These are phyloP conservation scores for Fusarium solani-melongenae DNA, from an alignment of 2,329 filamentous ascomycete genomes.

Conservation along the genomic window DNA sequence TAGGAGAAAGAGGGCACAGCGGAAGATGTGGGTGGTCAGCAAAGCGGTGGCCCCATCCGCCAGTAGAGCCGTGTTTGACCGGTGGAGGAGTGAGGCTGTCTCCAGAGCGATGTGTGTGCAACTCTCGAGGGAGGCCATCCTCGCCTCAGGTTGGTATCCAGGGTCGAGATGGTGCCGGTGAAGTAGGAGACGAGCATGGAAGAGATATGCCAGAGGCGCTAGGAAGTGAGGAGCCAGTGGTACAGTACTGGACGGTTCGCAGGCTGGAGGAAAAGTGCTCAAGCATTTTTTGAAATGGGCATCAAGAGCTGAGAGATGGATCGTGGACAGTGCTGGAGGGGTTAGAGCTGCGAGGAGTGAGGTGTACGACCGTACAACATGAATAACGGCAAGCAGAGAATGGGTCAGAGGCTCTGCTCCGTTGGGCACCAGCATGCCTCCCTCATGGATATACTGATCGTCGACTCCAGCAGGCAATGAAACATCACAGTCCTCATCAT, in stretches of 20 bases:
- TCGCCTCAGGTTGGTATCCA: constrained; percentile 71
- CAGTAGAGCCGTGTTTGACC: constrained; percentile 67
- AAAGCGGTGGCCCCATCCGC: constrained; percentile 77
- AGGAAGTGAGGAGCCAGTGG: constrained; percentile 80
- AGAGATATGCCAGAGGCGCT: constrained; percentile 79
- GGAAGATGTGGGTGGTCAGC: constrained; percentile 86
- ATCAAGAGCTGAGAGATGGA: constrained; percentile 82
- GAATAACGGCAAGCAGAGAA: constrained; percentile 81
- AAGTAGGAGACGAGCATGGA: constrained; percentile 85
- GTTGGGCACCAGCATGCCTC: constrained; percentile 63
- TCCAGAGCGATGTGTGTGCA: constrained; percentile 81
- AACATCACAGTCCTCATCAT: constrained; percentile 90
- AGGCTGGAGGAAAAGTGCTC: constrained; percentile 78
- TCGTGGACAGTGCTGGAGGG: constrained; percentile 71
- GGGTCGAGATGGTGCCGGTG: constrained; percentile 90
- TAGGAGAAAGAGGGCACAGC: constrained; percentile 83
- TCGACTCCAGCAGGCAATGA: constrained; percentile 82
- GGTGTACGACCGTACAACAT: constrained; percentile 82
- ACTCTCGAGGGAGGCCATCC: constrained; percentile 78
- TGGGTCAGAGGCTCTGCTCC: constrained; percentile 70
- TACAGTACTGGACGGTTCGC: constrained; percentile 73
- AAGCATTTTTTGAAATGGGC: constrained; percentile 82
- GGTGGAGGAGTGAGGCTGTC: constrained; percentile 79
- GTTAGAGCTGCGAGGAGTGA: constrained; percentile 78
- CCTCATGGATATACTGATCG: constrained; percentile 78